These are phyloP conservation scores for Phytophthora citrophthora DNA, from an alignment of 352 stramenopile species.

Conservation along the genomic window DNA sequence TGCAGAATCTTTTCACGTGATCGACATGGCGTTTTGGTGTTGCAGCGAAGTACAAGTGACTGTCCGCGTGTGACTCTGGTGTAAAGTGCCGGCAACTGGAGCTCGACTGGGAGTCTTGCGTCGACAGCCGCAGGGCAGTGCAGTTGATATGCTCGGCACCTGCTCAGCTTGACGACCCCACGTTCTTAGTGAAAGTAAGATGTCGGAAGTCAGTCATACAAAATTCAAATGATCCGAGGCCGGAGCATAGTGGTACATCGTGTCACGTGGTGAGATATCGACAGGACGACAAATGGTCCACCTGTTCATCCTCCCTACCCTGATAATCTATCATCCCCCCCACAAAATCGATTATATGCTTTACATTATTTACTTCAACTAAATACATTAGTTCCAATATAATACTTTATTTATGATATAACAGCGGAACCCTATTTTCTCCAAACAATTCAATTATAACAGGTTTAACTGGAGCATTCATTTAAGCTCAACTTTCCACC, in stretches of 20 bases:
- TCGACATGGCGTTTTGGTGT: conserved; percentile 18
- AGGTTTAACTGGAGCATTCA: conserved; percentile 1
- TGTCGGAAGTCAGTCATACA: conserved; percentile 18
- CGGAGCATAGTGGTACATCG: conserved; percentile 1
- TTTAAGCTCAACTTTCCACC: conserved; percentile 8
- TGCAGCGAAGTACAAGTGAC: conserved; percentile 2
- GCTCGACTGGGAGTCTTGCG: not conserved
- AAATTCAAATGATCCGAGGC: conserved; percentile 15
- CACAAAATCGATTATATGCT: not conserved
- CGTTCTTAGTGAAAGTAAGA: conserved; percentile 17
- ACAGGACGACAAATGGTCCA: conserved; percentile 14
- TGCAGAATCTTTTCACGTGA: not conserved
- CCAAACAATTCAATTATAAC: no score
- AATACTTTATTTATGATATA: not conserved
- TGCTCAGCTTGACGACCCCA: conserved; percentile 8
- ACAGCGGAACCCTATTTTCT: not conserved
- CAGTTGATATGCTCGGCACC: conserved; percentile 12
- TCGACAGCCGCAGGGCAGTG: not conserved
- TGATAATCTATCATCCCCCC: not conserved
- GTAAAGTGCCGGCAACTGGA: conserved; percentile 14
- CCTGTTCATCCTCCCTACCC: not conserved
- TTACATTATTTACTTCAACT: not conserved
- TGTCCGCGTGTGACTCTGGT: conserved; percentile 26
- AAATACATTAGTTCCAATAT: not conserved
- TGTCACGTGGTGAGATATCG: conserved; percentile 10